phyloP scores from a whole-genome alignment of 148 eudicot species.

The Fagopyrum homotropicum region DNA sequence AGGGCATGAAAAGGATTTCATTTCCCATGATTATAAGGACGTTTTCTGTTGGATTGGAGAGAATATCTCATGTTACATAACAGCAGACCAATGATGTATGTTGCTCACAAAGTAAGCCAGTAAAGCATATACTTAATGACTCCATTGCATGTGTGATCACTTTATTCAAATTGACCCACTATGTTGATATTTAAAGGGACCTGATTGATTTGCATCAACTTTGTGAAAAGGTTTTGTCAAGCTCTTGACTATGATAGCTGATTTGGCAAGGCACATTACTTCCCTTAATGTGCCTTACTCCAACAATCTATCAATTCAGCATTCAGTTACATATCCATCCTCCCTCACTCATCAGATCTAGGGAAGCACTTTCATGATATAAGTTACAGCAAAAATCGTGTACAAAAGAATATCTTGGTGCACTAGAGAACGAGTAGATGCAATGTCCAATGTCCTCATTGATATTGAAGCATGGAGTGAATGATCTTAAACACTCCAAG shows the following conservation, averaged over 20 bases:
- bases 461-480: not conserved
- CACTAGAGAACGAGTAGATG: not conserved
- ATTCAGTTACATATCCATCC: not conserved
- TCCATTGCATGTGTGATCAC: not conserved
- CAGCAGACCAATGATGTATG: not conserved
- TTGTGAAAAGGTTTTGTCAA: not conserved
- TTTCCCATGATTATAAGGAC: not conserved
- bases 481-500: not conserved
- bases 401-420: not conserved
- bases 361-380: not conserved
- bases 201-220: not conserved
- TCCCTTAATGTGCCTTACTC: not conserved
- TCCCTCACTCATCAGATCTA: not conserved
- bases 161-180: not conserved
- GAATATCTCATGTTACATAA: not conserved
- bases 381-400: not conserved
- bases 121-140: not conserved
- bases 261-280: not conserved
- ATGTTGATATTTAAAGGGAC: not conserved
- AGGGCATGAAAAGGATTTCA: slow-evolving; percentile 8
- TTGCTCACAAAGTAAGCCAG: not conserved
- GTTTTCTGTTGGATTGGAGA: not conserved
- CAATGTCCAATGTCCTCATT: not conserved
- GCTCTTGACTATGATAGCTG: not conserved
- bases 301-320: not conserved